phyloP scores from a whole-genome alignment of 1,284 basidiomycete genomes.

The Malassezia slooffiae region DNA sequence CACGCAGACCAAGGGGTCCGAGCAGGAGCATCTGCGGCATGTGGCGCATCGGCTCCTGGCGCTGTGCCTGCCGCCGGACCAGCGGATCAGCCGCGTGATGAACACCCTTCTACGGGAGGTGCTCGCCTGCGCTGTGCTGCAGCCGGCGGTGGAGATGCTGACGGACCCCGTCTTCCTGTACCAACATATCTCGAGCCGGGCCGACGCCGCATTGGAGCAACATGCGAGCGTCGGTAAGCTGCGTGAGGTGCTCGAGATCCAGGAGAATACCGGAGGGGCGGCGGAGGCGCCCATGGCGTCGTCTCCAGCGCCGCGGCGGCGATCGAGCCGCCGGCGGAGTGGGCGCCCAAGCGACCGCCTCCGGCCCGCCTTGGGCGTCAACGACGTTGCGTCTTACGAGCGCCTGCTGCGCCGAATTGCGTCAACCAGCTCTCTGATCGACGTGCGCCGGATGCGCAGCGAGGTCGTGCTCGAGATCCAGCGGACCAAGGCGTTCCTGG shows the following conservation, averaged over 20 bases:
- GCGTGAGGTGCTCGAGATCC: conserved; percentile 49
- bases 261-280: conserved; percentile 16
- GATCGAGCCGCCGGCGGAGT: too few species aligned
- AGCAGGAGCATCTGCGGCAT: conserved; percentile 68
- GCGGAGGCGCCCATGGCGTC: too few species aligned
- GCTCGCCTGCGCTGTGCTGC: conserved; percentile 65
- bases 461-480: conserved; percentile 27
- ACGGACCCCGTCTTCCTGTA: conserved; percentile 72
- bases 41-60: conserved; percentile 63
- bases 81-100: conserved; percentile 61
- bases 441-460: conserved; percentile 24
- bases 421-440: conserved; percentile 20
- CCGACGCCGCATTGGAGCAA: conserved; percentile 75
- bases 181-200: conserved; percentile 49
- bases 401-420: conserved; percentile 19
- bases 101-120: conserved; percentile 68
- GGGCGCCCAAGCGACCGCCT: too few species aligned
- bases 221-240: conserved; percentile 57
- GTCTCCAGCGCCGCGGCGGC: too few species aligned
- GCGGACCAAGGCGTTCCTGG: conserved; percentile 29
- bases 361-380: too few species aligned
- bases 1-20: conserved; percentile 72
- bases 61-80: conserved; percentile 63
- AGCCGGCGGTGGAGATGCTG: conserved; percentile 80
- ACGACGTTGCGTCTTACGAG: too few species aligned